Evolutionary conservation across 257 asterid species (phyloP), one percentile per base, ranked within the genome.

Genomic region (Leonotis leonurus): DNA sequence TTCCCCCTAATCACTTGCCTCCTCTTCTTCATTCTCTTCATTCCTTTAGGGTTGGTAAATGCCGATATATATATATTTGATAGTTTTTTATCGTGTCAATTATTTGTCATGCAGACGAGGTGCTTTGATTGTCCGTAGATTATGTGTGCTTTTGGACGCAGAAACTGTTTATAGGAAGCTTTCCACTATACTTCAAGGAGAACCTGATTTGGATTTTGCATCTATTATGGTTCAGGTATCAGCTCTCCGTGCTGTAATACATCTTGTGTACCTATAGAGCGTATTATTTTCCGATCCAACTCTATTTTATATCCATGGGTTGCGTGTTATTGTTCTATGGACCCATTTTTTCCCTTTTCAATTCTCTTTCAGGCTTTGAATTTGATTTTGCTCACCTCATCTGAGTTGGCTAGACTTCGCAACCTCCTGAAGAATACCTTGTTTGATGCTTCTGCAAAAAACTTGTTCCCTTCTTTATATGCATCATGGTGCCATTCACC

Each of bases 401-500:
- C 93, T 13, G 99, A 93, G 81, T 77, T 93, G 87, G 81, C 91
- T 72, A 80, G 44, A 68, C 95, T 93, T 70, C 95, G 99, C 22
- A 76, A 60, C 63, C 95, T 87, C 71, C 79, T 93, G 56, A 93
- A 87, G 67, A 83, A 85, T 51, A 82, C 99, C 8, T 73, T 89
- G 66, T 77, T 76, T 62, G 79, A 71, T 70, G 83, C 74, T 65
- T 82, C 87, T 72, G 99, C 96, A 65, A 87, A 80, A 81, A 81
- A 81, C 69, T 79, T 93, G 65, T 87, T 85, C 73, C 77, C 77
- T 55, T 80, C 97, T 64, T 78, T 93, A 70, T 89, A 93, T 87
- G 85, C 95, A 55, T 89, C 99, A 3, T 93, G 99, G 99, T 87
- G 96, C 69, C 99, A 93, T 79, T 93, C 97, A 45, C 95, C 96